Evolutionary conservation across 495 filamentous ascomycete species (phyloP).

Genomic region (Apiosordaria backusii): DNA sequence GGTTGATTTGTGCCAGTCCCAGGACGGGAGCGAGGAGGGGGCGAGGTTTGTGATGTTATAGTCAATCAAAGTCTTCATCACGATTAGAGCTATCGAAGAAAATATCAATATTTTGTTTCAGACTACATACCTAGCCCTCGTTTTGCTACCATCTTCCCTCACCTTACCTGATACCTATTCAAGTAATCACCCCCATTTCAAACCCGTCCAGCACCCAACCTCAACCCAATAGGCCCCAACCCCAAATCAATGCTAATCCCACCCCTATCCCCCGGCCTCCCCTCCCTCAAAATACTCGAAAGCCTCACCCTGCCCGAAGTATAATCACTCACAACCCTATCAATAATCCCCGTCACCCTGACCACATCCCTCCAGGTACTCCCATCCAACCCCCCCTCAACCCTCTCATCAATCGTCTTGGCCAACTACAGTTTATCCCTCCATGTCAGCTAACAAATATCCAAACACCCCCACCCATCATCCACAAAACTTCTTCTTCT

Average conservation of each 20-base stretch:
- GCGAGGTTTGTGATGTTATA: slow-evolving; percentile 22
- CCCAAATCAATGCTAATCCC: not conserved
- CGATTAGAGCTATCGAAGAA: not conserved
- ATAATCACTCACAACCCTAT: not conserved
- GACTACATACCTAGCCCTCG: not conserved
- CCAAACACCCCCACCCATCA: not conserved
- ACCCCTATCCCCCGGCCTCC: not conserved
- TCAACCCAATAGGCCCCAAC: not conserved
- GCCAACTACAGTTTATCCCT: not conserved
- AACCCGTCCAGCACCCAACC: not conserved
- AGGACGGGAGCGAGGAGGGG: not conserved
- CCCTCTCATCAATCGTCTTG: not conserved
- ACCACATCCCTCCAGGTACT: not conserved
- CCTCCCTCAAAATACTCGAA: not conserved
- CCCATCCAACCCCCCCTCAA: not conserved
- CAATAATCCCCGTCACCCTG: not conserved
- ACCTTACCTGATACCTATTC: too few species aligned
- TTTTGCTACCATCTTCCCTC: not conserved
- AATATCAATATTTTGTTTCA: not conserved
- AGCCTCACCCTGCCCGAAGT: not conserved
- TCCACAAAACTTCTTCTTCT: too few species aligned
- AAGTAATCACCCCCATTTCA: not conserved
- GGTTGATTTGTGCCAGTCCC: slow-evolving; percentile 21
- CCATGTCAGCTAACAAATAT: not conserved
- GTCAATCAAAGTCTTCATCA: not conserved